Base-by-base conservation (phyloP, 139 green algal genomes). In the Chlamydomonas applanata region DNA sequence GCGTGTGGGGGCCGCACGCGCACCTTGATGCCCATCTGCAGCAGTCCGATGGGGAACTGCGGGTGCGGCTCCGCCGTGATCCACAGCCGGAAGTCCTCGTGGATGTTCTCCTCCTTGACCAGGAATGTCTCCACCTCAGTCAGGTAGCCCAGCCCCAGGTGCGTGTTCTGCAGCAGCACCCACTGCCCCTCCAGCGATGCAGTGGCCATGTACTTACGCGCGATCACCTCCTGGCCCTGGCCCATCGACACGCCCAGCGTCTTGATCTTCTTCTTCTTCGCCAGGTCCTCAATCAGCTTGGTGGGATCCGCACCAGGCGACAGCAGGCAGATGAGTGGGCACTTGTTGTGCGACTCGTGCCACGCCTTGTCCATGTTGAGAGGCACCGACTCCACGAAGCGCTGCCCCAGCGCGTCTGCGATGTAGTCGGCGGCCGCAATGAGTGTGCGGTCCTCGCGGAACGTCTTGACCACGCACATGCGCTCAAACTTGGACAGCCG, bases 131-230 rank as follows among this genome's bases (percentile, higher is more conserved):
- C 94, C 69, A 98, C 93, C 86, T 98, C 94, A 29, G 82, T 87
- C 40, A 98, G 83, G 88, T 97, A 97, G 20, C 72, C 78, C 62
- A 97, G 85, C 20, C 91, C 91, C 44, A 98, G 86, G 87, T 98
- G 94, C 25, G 93, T 95, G 89, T 98, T 98, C 83, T 98, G 94
- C 64, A 98, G 88, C 76, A 98, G 89, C 69, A 98, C 92, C 94
- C 94, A 98, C 71, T 95, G 89, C 29, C 94, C 94, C 83, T 97
- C 92, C 52, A 86, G 79, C 14, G 78, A 86, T 13, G 94, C 94
- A 3, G 83, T 87, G 24, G 90, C 87, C 87, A 98, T 90, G 83
- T 93, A 91, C 85, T 93, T 92, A 71, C 94, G 87, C 60, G 94
- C 94, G 66, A 97, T 94, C 32, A 97, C 83, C 86, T 98, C 93